Evolutionary conservation across 1,139 yeast species (phyloP), one percentile per base, ranked within the genome.

Genomic region (Sugiyamaella neomexicana): DNA sequence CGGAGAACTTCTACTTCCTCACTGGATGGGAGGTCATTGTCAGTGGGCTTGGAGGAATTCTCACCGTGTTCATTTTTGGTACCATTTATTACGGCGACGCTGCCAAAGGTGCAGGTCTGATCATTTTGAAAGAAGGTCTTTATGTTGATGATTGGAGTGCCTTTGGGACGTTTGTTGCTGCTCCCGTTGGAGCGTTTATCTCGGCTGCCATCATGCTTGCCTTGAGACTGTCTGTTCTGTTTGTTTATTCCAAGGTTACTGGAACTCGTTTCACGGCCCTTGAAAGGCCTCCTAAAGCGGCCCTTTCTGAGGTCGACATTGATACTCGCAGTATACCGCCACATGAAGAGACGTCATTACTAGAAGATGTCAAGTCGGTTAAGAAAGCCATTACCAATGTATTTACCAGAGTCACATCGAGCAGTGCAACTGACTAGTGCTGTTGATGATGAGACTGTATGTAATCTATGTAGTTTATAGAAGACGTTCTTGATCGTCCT

Each of bases 141-240:
- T 91, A 91, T 68, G 75, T 79, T 57, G 81, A 79, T 54, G 97
- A 91, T 68, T 91, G 97, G 97, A 89, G 95, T 65, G 83, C 96
- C 0, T 91, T 90, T 72, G 97, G 96, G 31, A 97, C 97, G 1
- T 90, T 90, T 72, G 95, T 88, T 5, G 87, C 85, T 60, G 95
- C 97, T 1, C 97, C 97, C 3, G 78, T 85, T 49, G 95, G 95
- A 16, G 90, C 95, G 16, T 63, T 90, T 2, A 59, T 85, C 1
- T 74, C 85, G 58, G 84, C 89, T 1, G 70, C 80, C 17, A 64
- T 75, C 41, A 75, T 79, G 46, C 78, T 86, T 34, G 83, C 67
- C 1, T 36, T 79, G 8, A 79, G 97, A 68, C 68, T 81, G 41
- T 58, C 65, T 0, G 60, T 72, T 2, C 59, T 68, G 37, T 81